Conservation (phyloP, 345 rosid genomes). For the Brassica nigra region DNA sequence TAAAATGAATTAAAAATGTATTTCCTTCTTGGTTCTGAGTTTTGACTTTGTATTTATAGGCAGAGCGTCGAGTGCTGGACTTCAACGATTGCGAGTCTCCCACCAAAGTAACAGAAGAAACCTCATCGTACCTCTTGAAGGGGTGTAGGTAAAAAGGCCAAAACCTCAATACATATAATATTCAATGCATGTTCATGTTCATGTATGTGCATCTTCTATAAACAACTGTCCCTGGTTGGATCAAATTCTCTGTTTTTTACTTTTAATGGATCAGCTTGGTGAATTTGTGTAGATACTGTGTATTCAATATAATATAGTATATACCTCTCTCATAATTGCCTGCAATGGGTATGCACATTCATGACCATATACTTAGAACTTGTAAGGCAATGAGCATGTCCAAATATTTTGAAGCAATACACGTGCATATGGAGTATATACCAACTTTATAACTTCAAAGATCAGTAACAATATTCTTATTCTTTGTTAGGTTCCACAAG, state of each 20-base stretch:
- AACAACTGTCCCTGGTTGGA: slow-evolving; percentile 17
- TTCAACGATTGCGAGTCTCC: slow-evolving; percentile 94
- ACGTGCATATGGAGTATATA: neutral
- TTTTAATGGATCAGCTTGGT: slow-evolving; percentile 8
- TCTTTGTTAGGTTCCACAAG: neutral
- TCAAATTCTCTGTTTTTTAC: neutral
- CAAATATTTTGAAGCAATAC: neutral
- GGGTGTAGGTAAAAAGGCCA: slow-evolving; percentile 37
- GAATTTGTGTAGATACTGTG: slow-evolving; percentile 38
- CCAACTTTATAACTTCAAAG: neutral
- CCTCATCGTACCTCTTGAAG: slow-evolving; percentile 73
- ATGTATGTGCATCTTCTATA: slow-evolving; percentile 30
- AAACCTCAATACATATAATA: slow-evolving; percentile 9
- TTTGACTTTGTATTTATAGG: slow-evolving; percentile 34
- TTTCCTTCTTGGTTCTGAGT: neutral
- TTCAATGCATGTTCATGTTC: slow-evolving; percentile 21
- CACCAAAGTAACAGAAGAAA: slow-evolving; percentile 50
- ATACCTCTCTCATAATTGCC: slow-evolving; percentile 22
- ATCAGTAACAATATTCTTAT: neutral
- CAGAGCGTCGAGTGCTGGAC: slow-evolving; percentile 79
- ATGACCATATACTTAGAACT: neutral
- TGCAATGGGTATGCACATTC: neutral
- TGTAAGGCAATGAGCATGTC: neutral
- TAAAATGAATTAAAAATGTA: neutral
- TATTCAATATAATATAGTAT: slow-evolving; percentile 5